Evolutionary conservation across 129 eudicot genomes (phyloP).

Genomic region (Centrapalus pauciflorus): DNA sequence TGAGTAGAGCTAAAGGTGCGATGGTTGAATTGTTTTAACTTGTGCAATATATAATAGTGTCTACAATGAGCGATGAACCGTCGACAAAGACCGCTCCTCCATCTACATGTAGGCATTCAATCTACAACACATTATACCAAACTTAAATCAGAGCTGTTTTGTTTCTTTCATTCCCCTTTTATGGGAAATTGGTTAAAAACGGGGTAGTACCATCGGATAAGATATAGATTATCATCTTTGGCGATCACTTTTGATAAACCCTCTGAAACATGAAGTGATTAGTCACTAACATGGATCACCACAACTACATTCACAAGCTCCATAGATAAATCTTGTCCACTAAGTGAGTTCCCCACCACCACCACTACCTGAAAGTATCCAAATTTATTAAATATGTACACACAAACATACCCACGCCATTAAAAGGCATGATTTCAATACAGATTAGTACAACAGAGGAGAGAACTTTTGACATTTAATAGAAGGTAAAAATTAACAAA

Average conservation of each 20-base stretch:
- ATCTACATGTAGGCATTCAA: slow-evolving; percentile 67
- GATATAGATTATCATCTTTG: slow-evolving; percentile 42
- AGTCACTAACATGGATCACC: slow-evolving; percentile 52
- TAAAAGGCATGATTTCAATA: too few species aligned
- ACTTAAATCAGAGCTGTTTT: background rate
- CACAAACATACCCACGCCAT: background rate
- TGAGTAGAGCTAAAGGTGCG: background rate
- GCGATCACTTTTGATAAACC: slow-evolving; percentile 59
- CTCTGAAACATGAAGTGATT: slow-evolving; percentile 32
- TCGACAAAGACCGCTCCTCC: slow-evolving; percentile 62
- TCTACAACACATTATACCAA: slow-evolving; percentile 37
- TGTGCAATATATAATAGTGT: slow-evolving; percentile 88
- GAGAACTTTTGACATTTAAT: too few species aligned
- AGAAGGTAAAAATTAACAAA: too few species aligned
- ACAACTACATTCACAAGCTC: slow-evolving; percentile 59
- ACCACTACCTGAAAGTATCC: slow-evolving; percentile 47
- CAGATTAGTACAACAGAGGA: too few species aligned
- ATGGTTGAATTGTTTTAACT: background rate
- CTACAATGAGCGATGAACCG: slow-evolving; percentile 54
- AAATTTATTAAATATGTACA: background rate
- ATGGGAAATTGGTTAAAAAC: background rate
- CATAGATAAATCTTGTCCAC: slow-evolving; percentile 71
- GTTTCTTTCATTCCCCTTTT: too few species aligned
- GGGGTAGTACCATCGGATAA: slow-evolving; percentile 41
- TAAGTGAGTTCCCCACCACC: slow-evolving; percentile 60